Evolutionary conservation across 2,329 filamentous ascomycete species (phyloP).

Genomic region (Aschersonia sp.): DNA sequence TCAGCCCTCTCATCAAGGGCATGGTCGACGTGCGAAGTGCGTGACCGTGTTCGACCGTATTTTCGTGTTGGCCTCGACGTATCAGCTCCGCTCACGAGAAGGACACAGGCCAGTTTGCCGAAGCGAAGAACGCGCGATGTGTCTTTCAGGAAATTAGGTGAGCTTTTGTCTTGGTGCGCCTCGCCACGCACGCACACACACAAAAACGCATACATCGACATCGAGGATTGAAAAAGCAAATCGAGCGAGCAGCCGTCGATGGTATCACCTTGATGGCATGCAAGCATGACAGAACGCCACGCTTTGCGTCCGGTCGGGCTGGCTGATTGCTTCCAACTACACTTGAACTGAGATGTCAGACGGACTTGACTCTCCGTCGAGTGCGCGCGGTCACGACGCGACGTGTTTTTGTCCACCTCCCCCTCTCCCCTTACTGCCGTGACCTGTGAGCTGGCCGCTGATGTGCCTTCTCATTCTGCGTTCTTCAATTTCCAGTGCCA

Average conservation of each 20-base stretch:
- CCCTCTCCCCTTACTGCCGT: not conserved
- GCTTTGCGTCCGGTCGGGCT: slow-evolving; percentile 19
- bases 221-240: too few relatives aligned
- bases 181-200: too few relatives aligned
- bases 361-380: too few relatives aligned
- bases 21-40: slow-evolving; percentile 47
- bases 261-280: too few relatives aligned
- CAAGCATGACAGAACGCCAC: slow-evolving; percentile 26
- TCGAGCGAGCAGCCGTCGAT: too few relatives aligned
- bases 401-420: too few relatives aligned
- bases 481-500: slow-evolving; percentile 33
- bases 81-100: too few relatives aligned
- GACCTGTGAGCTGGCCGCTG: slow-evolving; percentile 1
- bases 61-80: too few relatives aligned
- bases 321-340: slow-evolving; percentile 36
- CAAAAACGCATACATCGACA: too few relatives aligned
- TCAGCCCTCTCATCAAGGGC: slow-evolving; percentile 58
- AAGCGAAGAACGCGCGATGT: slow-evolving; percentile 50
- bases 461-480: not conserved
- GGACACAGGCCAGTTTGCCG: slow-evolving; percentile 30
- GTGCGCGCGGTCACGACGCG: too few relatives aligned
- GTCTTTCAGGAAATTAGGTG: slow-evolving; percentile 63
- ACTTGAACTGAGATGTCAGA: slow-evolving; percentile 44
- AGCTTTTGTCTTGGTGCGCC: slow-evolving; percentile 11
- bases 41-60: not conserved